Evolutionary conservation across 176 grass and related monocot genomes (phyloP).

Genomic region (Carex scoparia): DNA sequence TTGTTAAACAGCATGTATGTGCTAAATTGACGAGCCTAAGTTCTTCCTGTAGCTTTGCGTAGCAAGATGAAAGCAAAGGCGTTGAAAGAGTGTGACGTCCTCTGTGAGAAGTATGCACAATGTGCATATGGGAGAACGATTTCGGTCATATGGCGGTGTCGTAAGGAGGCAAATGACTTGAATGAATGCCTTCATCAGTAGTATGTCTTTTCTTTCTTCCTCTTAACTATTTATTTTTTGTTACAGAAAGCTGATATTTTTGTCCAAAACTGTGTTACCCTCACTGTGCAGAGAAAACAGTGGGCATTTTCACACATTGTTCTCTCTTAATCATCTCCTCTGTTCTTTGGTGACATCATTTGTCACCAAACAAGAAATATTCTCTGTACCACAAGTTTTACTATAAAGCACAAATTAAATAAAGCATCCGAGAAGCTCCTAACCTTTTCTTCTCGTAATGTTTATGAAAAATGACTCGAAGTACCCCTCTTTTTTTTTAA

Average conservation of each 20-base stretch:
- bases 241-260: neutral
- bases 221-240: neutral
- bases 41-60: slow-evolving; percentile 62
- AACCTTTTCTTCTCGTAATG: neutral
- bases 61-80: slow-evolving; percentile 99
- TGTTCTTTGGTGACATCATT: neutral
- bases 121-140: slow-evolving; percentile 90
- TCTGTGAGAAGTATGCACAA: slow-evolving; percentile 90
- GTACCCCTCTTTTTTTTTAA: neutral
- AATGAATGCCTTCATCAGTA: slow-evolving; percentile 96
- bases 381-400: neutral
- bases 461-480: neutral
- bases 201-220: slow-evolving; percentile 39
- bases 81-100: slow-evolving; percentile 67
- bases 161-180: slow-evolving; percentile 84
- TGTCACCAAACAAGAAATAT: neutral
- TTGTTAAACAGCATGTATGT: neutral
- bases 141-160: slow-evolving; percentile 79
- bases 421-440: neutral
- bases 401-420: neutral
- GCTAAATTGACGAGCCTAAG: neutral
- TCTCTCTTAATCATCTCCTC: neutral
- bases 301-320: neutral
- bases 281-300: neutral
- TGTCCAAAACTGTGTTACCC: neutral